Base-by-base conservation (phyloP, 2,329 filamentous ascomycete genomes). In the Allantophomopsis cytisporea region DNA sequence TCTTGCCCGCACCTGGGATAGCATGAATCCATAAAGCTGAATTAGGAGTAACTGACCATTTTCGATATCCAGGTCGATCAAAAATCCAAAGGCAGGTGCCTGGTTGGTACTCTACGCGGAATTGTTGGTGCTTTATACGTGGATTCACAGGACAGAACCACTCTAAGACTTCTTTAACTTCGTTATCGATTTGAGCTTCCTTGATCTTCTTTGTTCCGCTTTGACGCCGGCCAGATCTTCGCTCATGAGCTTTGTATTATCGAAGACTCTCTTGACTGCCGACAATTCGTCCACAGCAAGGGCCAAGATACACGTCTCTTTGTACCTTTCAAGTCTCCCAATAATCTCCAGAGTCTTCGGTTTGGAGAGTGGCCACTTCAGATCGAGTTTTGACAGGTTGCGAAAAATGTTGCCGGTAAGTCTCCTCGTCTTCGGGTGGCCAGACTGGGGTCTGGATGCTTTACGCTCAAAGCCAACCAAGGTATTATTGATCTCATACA, bases 61-160 rank as follows among this genome's bases (percentile, higher is more conserved):
- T 21, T 13, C 2, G 35, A 14, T 37, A 37, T 23, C 28, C 35
- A 6, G 18, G n/a, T 4, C 5, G 20, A 15, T 37, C 21, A 15
- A 37, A 37, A 37, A 37, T 37, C 35, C 35, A 37, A 15, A 13
- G 13, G 4, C 18, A 12, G 3, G 35, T 37, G 11, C 35, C 35
- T 12, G 20, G 13, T 15, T 37, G 35, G 20, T 37, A 37, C 13
- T 37, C 35, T 28, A 13, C 23, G 10, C 18, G 35, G 14, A 37
- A 37, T 28, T 37, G 16, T 14, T 37, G 35, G n/a, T 37, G 35
- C 20, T 37, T 37, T 18, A 23, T 6, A n/a, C 18, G 18, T 37
- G 35, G 18, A 37, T 37, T 37, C 12, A 37, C 35, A n/a, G 35
- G 35, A 15, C 10, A 18, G 5, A 37, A 14, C 35, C 35, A 37